Base-by-base conservation (phyloP, 148 eudicot genomes). In the Pharnaceum exiguum region DNA sequence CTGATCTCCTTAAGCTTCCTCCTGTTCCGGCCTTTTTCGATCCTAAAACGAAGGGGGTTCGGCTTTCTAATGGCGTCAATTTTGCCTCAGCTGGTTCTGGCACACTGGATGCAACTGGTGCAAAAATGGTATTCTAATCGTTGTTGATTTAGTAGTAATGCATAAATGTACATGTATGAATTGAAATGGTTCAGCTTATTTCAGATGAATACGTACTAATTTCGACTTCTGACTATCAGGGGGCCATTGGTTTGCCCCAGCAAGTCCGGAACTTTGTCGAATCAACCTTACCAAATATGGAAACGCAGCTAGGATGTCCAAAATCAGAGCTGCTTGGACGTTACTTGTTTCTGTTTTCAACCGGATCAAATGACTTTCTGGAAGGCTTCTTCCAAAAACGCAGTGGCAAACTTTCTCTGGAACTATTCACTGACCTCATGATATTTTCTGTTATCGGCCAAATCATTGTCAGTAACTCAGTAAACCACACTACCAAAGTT, bases 271-370 rank as follows among this genome's bases (percentile, higher is more conserved):
- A 42, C 44, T 67, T 67, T 16, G 19, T 29, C 16, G 33, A 40
- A 28, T 40, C 35, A 0, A 58, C 64, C 39, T 10, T 50, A 7
- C 58, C 64, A 8, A 32, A 39, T 27, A 26, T 67, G 18, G 39
- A 42, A 42, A 23, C 49, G 9, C 57, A 66, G 5, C 49, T 10
- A 17, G 55, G 46, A 27, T 65, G 70, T 27, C 3, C 46, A 46
- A 24, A n/a, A 37, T 28, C 4, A 10, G 27, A 57, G 12, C n/a
- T 66, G 27, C 49, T 66, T 37, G 32, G 7, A 43, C 30, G 31
- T 57, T 49, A 66, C 50, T 66, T 66, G 43, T 66, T 66, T 38
- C 63, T 66, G n/a, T 18, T 66, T 30, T 28, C 70, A 30, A 66
- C 63, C 10, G 70, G 70, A 29, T 47, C 50, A n/a, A 48, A 66